Conservation (phyloP, 176 grass and related monocot genomes). For the Raddia distichophylla region DNA sequence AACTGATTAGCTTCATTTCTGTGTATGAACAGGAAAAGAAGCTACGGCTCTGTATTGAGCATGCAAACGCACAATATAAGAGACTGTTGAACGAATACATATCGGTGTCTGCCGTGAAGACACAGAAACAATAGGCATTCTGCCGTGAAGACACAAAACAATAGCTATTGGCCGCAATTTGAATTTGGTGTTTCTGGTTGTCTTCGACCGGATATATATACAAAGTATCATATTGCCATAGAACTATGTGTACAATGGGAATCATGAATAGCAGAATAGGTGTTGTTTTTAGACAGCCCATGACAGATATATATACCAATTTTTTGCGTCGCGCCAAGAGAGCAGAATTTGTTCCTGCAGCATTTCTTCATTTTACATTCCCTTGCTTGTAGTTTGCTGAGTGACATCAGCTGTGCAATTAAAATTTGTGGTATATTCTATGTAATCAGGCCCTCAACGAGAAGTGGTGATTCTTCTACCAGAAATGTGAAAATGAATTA, state of each 20-base stretch:
- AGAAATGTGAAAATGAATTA: no score
- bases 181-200: not conserved
- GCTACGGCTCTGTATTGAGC: slow-evolving; percentile 23
- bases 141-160: not conserved
- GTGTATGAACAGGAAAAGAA: slow-evolving; percentile 36
- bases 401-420: not conserved
- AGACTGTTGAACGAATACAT: slow-evolving; percentile 31
- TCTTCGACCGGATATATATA: not conserved
- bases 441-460: not conserved
- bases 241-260: not conserved
- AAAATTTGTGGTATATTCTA: not conserved
- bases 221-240: not conserved
- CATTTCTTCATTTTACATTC: no score
- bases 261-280: not conserved
- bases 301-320: not conserved
- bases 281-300: not conserved
- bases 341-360: no score
- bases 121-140: not conserved
- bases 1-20: not conserved
- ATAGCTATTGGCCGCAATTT: not conserved
- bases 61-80: slow-evolving; percentile 22
- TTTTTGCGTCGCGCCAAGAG: not conserved
- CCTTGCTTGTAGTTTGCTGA: not conserved
- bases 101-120: not conserved
- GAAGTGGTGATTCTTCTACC: not conserved